Conservation (phyloP, 495 filamentous ascomycete genomes). For the Tuber indicum region DNA sequence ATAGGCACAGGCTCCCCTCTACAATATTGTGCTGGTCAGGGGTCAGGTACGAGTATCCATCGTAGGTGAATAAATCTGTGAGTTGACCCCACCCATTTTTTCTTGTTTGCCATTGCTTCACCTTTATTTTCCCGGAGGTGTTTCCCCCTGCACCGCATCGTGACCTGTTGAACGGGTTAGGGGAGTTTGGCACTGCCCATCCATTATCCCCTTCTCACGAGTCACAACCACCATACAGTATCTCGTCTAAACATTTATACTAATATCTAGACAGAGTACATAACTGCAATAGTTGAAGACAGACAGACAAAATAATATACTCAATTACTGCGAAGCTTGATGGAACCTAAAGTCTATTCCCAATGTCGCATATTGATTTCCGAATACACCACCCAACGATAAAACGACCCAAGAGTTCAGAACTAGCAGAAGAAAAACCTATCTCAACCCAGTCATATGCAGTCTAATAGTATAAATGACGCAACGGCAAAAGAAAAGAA, state of each 20-base stretch:
- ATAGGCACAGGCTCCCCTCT: background rate
- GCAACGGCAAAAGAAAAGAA: conserved; percentile 8
- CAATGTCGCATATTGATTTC: background rate
- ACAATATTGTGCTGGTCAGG: background rate
- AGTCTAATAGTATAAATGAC: conserved; percentile 9
- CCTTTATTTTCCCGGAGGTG: background rate
- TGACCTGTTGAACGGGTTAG: background rate
- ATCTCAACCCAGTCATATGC: background rate
- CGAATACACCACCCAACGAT: background rate
- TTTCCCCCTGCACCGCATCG: background rate
- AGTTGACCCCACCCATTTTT: background rate
- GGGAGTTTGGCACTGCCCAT: background rate
- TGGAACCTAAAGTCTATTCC: background rate
- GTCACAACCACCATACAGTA: background rate
- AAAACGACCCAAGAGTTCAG: background rate
- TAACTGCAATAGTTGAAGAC: background rate
- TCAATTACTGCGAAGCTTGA: background rate
- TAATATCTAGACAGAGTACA: background rate
- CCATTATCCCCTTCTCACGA: background rate
- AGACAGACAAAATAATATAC: background rate
- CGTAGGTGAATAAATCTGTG: background rate
- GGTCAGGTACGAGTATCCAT: background rate
- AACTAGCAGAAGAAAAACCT: background rate
- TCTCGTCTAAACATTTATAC: background rate
- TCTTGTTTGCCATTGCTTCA: background rate